These are phyloP conservation scores for Arthrinium puccinioides DNA, from an alignment of 2,329 filamentous ascomycete genomes.

Conservation along the genomic window DNA sequence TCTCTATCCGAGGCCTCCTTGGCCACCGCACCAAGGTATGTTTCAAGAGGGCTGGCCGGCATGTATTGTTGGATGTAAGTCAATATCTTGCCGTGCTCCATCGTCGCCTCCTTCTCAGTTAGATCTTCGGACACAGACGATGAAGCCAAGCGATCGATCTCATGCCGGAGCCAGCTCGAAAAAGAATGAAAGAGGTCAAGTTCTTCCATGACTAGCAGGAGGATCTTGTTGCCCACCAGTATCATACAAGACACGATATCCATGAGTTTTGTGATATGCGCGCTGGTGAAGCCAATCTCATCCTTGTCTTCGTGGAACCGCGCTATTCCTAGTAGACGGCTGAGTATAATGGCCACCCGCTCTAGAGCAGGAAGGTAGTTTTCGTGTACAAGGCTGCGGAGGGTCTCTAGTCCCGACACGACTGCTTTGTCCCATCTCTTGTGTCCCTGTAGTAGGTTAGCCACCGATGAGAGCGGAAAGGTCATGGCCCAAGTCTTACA, in stretches of 20 bases:
- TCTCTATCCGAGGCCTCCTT: conserved; percentile 43
- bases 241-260: conserved; percentile 71
- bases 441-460: conserved; percentile 54
- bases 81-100: conserved; percentile 67
- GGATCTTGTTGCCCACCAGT: conserved; percentile 65
- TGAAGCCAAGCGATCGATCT: conserved; percentile 71
- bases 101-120: conserved; percentile 66
- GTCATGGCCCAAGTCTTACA: conserved; percentile 37
- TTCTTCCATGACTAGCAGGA: conserved; percentile 67
- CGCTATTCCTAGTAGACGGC: conserved; percentile 75
- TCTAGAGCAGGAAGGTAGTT: conserved; percentile 86
- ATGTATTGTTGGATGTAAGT: conserved; percentile 71
- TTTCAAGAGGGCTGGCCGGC: conserved; percentile 54
- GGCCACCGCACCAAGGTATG: conserved; percentile 48
- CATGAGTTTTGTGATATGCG: conserved; percentile 56
- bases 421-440: conserved; percentile 94
- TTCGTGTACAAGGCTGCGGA: conserved; percentile 74
- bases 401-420: conserved; percentile 65
- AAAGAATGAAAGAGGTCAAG: conserved; percentile 71
- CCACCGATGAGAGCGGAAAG: conserved; percentile 4
- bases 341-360: conserved; percentile 72
- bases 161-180: conserved; percentile 74
- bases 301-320: conserved; percentile 64
- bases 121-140: conserved; percentile 62
- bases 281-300: conserved; percentile 58